These are phyloP conservation scores for Mycena vitilis DNA, from an alignment of 768 basidiomycete genomes.

Conservation along the genomic window DNA sequence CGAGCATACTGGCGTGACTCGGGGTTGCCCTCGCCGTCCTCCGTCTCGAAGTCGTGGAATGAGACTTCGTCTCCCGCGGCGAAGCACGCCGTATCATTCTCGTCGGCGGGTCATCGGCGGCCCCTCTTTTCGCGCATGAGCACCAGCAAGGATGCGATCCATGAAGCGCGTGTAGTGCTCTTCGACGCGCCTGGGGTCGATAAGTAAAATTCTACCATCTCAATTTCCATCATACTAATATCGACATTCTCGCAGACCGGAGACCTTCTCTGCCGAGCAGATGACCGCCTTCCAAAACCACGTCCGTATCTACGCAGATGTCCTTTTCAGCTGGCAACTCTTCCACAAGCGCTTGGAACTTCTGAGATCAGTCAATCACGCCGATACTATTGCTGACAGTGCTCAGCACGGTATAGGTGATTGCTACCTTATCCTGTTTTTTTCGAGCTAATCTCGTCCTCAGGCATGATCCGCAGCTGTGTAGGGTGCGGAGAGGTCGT, in stretches of 20 bases:
- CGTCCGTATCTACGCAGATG: slow-evolving; percentile 78
- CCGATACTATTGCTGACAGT: slow-evolving; percentile 38
- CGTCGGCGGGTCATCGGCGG: slow-evolving; percentile 56
- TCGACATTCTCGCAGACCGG: slow-evolving; percentile 32
- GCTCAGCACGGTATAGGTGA: slow-evolving; percentile 37
- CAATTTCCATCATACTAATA: slow-evolving; percentile 17
- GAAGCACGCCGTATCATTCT: slow-evolving; percentile 53
- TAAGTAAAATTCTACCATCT: background rate
- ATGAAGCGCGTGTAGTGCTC: slow-evolving; percentile 53
- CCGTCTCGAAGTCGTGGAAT: slow-evolving; percentile 68
- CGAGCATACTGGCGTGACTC: slow-evolving; percentile 42
- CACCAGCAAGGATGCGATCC: slow-evolving; percentile 40
- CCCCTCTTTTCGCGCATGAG: slow-evolving; percentile 57
- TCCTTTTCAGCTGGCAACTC: slow-evolving; percentile 80
- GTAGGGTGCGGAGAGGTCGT: slow-evolving; percentile 49
- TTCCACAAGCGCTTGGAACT: slow-evolving; percentile 79
- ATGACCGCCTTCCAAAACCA: slow-evolving; percentile 62
- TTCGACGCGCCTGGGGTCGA: slow-evolving; percentile 41
- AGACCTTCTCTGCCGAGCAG: slow-evolving; percentile 49
- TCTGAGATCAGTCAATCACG: slow-evolving; percentile 67
- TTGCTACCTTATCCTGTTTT: background rate
- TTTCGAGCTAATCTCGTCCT: slow-evolving; percentile 6
- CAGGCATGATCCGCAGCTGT: slow-evolving; percentile 64
- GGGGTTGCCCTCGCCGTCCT: slow-evolving; percentile 39
- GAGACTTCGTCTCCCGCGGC: slow-evolving; percentile 52